Percentiles rank a stretch among this genome's conserved stretches.
These are phyloP conservation scores for Obba rivulosa DNA, from an alignment of 768 basidiomycete genomes.

Conservation along the genomic window DNA sequence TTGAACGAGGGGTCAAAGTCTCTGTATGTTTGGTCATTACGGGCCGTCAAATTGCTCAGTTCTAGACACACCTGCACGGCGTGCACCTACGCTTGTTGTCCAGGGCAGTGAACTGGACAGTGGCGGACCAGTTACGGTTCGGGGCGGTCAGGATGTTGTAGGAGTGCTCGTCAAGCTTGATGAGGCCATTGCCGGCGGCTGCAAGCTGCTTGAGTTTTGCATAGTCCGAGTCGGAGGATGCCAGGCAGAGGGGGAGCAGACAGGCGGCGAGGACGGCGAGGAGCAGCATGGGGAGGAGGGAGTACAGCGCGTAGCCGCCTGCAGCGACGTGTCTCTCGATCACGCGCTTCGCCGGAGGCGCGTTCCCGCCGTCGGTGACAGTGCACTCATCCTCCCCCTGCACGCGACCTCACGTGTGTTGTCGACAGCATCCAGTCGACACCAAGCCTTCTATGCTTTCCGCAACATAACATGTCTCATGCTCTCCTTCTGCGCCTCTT, in stretches of 20 bases:
- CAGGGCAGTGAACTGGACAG: conserved; percentile 86
- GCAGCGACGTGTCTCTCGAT: too few relatives aligned
- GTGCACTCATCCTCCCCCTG: neutral
- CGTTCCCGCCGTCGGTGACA: too few relatives aligned
- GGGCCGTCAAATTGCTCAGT: too few relatives aligned
- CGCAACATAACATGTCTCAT: conserved; percentile 49
- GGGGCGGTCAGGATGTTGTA: conserved; percentile 76
- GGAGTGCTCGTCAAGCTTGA: conserved; percentile 67
- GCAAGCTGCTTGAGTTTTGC: conserved; percentile 68
- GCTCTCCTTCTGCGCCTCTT: conserved; percentile 87
- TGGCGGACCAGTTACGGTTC: conserved; percentile 82
- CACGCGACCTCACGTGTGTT: neutral
- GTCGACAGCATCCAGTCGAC: too few relatives aligned
- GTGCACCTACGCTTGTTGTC: conserved; percentile 73
- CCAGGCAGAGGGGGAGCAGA: conserved; percentile 25
- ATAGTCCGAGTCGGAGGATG: conserved; percentile 29
- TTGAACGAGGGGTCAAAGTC: conserved; percentile 82
- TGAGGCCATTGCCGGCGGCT: conserved; percentile 66
- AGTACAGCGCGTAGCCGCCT: too few relatives aligned
- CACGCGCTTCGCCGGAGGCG: too few relatives aligned
- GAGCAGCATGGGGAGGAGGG: conserved; percentile 18
- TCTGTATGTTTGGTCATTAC: conserved; percentile 42
- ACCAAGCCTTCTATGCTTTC: neutral
- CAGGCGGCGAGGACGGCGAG: conserved; percentile 28
- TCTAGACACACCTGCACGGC: conserved; percentile 93